phyloP scores from a whole-genome alignment of 768 basidiomycete species.

The Hysterangium stoloniferum region DNA sequence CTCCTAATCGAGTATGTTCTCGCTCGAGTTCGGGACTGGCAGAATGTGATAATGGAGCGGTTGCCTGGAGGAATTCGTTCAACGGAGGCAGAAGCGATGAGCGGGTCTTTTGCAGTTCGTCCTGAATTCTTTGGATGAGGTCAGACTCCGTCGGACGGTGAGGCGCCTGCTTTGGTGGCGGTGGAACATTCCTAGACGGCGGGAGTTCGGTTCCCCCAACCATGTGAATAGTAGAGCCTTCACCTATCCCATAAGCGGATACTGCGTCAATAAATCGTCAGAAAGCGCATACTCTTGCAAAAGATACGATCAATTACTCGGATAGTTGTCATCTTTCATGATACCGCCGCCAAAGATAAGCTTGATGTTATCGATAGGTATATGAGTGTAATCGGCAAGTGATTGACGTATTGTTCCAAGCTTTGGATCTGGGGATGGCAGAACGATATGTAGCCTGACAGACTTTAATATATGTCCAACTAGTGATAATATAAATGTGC shows the following conservation, averaged over 20 bases:
- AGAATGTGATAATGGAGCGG: slow-evolving; percentile 21
- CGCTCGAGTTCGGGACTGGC: slow-evolving; percentile 25
- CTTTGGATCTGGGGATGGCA: slow-evolving; percentile 51
- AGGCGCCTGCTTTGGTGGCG: slow-evolving; percentile 16
- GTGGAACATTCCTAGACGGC: slow-evolving; percentile 18
- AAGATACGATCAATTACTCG: slow-evolving; percentile 36
- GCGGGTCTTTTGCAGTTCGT: slow-evolving; percentile 47
- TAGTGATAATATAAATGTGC: not conserved
- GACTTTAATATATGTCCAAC: slow-evolving; percentile 10
- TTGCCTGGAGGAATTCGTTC: slow-evolving; percentile 41
- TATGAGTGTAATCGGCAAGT: slow-evolving; percentile 67
- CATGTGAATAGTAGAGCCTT: slow-evolving; percentile 63
- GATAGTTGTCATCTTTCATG: slow-evolving; percentile 73
- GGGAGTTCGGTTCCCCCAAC: slow-evolving; percentile 42
- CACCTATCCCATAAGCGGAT: slow-evolving; percentile 65
- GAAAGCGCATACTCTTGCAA: not conserved
- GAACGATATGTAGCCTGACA: slow-evolving; percentile 39
- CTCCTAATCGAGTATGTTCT: slow-evolving; percentile 57
- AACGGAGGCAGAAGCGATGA: slow-evolving; percentile 48
- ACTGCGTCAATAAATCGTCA: slow-evolving; percentile 32
- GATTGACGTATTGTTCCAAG: slow-evolving; percentile 50
- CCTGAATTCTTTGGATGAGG: slow-evolving; percentile 45
- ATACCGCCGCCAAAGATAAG: slow-evolving; percentile 86
- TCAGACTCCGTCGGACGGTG: slow-evolving; percentile 33
- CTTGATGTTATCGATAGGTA: slow-evolving; percentile 67